Evolutionary conservation across 192 early-diverging fungal genomes (phyloP), one percentile per base, ranked within the genome.

Genomic region (Coemansia sp.): DNA sequence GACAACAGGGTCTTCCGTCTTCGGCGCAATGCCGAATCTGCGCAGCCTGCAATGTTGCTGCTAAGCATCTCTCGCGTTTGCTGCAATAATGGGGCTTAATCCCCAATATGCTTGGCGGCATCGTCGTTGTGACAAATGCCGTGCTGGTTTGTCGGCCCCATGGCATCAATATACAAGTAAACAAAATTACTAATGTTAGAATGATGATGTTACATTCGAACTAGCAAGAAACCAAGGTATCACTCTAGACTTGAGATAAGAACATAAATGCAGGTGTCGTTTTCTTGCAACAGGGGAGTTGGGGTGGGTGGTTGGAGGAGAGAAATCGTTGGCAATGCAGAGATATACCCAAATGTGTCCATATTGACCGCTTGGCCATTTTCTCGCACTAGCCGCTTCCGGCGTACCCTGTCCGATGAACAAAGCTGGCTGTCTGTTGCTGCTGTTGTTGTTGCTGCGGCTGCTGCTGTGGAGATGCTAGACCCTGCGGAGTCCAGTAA

Each of bases 331-430:
- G 17, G 39, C 39, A 17, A 46, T 46, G 39, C 39, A 36, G 59
- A 42, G 14, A 29, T 25, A 24, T 56, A 5, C 11, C 24, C 54
- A 54, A 27, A 54, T 22, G 25, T 11, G 20, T 30, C 7, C 56
- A 20, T 3, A 32, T 11, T 7, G 29, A 29, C 29, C 22, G 29
- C 10, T 5, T 31, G 17, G 39, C 14, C 39, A 17, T 46, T 46
- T 14, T 46, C 39, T 5, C 29, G 42, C 27, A 10, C 54, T 32
- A 66, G 66, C 63, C 59, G 36, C 72, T 54, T 57, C 61, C 59
- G 11, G 73, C 58, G 61, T 80, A 80, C n/a, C 73, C 66, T 21
- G 78, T 62, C 50, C 78, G 69, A 72, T 75, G 73, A 57, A 69
- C 53, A 62, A 80, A 61, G 57, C 55, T 53, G 0, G 68, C 32